Evolutionary conservation across 2,329 filamentous ascomycete species (phyloP), one percentile per base, ranked within the genome.

Genomic region (Arthrobotrys pseudoclavata): DNA sequence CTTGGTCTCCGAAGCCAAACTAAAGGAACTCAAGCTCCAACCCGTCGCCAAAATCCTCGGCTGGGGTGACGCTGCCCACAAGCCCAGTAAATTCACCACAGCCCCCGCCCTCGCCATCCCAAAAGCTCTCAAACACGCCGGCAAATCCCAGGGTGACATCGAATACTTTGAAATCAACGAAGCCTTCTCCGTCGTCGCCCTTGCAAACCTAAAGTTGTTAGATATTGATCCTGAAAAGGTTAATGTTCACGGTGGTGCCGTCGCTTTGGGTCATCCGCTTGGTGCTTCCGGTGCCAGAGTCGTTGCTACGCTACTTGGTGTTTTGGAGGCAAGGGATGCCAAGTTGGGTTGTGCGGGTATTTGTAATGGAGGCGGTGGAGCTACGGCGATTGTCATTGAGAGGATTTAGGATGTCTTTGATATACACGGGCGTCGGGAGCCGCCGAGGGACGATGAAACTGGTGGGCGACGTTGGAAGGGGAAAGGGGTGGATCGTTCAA

Each of bases 141-240:
- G 92, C 79, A 86, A 99, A 79, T 88, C 89, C 71, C 88, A 90
- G 81, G 89, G 91, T 79, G 88, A 92, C 76, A 88, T 99, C 74
- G 95, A 98, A 83, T 96, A 90, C 81, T 99, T 96, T 85, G 96
- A 99, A 88, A 97, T 99, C 88, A 99, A 99, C 87, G 96, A 99
- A 87, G 96, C 96, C 48, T 99, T 99, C 87, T 96, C 92, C 79
- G 96, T 97, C 61, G 96, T 99, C 79, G 93, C 96, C 45, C 88
- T 99, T 64, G 94, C 96, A 81, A 99, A 99, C 87, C 90, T 97
- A 86, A 97, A 99, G 89, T 85, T 98, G 69, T 90, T 99, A 47
- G 88, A 87, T 79, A 86, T 99, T 71, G 87, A 87, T 80, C 88
- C 92, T 80, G 92, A 94, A 76, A 96, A 94, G 86, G 94, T 99